Conservation (phyloP, 495 filamentous ascomycete genomes). For the Lineolata rhizophorae region DNA sequence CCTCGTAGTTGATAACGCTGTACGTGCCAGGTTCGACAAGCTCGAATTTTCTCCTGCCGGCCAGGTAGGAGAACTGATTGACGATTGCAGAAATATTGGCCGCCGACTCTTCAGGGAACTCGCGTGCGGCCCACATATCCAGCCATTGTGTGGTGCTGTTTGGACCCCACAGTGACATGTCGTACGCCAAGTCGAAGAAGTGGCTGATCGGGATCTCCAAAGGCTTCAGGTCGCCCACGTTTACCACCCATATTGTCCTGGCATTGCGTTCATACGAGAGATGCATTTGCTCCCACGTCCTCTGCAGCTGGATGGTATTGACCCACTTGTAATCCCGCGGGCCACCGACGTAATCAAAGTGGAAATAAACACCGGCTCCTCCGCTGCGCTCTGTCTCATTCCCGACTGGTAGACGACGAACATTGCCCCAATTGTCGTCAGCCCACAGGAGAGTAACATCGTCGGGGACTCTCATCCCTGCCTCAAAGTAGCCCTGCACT, state of each 20-base stretch:
- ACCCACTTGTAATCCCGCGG: constrained; percentile 49
- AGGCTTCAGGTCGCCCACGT: constrained; percentile 53
- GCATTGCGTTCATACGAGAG: constrained; percentile 38
- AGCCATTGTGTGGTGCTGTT: constrained; percentile 35
- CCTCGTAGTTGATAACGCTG: constrained; percentile 46
- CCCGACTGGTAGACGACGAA: constrained; percentile 37
- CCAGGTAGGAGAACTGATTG: constrained; percentile 38
- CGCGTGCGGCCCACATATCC: constrained; percentile 31
- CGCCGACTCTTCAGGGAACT: constrained; percentile 31
- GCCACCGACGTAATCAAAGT: constrained; percentile 51
- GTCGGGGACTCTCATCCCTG: constrained; percentile 44
- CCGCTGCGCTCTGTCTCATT: constrained; percentile 37
- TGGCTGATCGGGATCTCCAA: constrained; percentile 47
- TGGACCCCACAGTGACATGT: constrained; percentile 28
- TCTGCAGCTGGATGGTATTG: constrained; percentile 43
- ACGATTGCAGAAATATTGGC: constrained; percentile 30
- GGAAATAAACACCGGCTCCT: constrained; percentile 58
- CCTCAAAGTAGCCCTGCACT: constrained; percentile 38
- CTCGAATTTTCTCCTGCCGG: constrained; percentile 45
- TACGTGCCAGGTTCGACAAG: constrained; percentile 40
- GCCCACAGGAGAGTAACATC: constrained; percentile 53
- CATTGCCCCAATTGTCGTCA: constrained; percentile 57
- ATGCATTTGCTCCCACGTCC: constrained; percentile 44
- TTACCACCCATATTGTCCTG: constrained; percentile 52
- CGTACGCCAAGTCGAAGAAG: constrained; percentile 45